Evolutionary conservation across 306 rosid species (phyloP).

Genomic region (Vachellia collinsii): DNA sequence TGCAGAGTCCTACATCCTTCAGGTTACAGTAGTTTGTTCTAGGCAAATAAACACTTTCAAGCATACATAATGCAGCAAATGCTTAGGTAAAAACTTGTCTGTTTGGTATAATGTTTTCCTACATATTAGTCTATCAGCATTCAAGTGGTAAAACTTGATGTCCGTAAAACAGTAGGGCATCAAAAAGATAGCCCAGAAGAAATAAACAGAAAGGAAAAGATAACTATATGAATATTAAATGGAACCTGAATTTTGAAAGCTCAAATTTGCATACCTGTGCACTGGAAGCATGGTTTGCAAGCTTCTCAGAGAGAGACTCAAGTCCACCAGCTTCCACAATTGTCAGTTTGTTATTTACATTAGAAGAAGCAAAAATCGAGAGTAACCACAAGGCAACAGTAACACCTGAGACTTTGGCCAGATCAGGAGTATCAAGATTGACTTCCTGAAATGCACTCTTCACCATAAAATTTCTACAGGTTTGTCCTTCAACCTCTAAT

Average conservation of each 20-base stretch:
- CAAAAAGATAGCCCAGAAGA: constrained; percentile 10
- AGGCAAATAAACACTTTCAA: constrained; percentile 32
- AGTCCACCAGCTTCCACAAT: constrained; percentile 90
- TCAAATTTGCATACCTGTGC: constrained; percentile 64
- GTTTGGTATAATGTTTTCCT: constrained; percentile 20
- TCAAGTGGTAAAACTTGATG: constrained; percentile 15
- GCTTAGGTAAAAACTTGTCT: not conserved
- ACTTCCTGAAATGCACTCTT: constrained; percentile 72
- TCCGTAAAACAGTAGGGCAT: not conserved
- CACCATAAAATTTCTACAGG: constrained; percentile 72
- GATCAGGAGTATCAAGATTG: constrained; percentile 67
- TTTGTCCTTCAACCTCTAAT: constrained; percentile 61
- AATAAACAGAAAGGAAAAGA: constrained; percentile 11
- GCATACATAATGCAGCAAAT: constrained; percentile 30
- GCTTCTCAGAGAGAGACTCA: constrained; percentile 78
- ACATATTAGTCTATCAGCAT: constrained; percentile 15
- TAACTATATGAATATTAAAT: not conserved
- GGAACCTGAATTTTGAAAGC: constrained; percentile 16
- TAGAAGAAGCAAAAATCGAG: constrained; percentile 70
- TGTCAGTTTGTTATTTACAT: constrained; percentile 54
- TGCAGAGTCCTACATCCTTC: constrained; percentile 22
- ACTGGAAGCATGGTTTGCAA: constrained; percentile 66
- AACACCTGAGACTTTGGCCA: constrained; percentile 71
- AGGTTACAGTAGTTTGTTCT: constrained; percentile 19
- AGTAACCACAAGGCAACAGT: constrained; percentile 89